Evolutionary conservation across 2,329 filamentous ascomycete genomes (phyloP), one percentile per base, ranked within the genome.

Genomic region (Aschersonia sp.): DNA sequence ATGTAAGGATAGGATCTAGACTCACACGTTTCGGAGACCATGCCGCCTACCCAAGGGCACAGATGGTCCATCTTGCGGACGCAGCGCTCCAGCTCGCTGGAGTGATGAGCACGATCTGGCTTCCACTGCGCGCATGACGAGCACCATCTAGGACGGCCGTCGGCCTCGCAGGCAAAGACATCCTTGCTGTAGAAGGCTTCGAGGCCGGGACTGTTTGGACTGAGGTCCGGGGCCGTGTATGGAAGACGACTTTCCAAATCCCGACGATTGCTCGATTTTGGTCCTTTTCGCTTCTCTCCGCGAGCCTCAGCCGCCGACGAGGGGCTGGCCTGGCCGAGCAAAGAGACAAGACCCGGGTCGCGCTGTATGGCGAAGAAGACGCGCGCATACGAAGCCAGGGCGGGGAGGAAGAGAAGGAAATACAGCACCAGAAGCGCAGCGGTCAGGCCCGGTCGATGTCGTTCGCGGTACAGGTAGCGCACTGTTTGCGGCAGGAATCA

Each of bases 11-110:
- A 5, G 20, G 44, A 28, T n/a, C 30, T 30, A 31, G 43, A 63
- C 75, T 61, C 57, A 79, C 76, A 80, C 2, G 80, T 89, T 61
- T 96, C 89, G 0, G 81, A 84, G 7, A 98, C 82, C 54, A 95
- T 85, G 29, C 91, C 92, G 4, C 91, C 91, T n/a, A 94, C 89
- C 85, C 84, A 97, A 0, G 91, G 92, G 59, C 92, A 98, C 58
- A 89, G 92, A 60, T 97, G 91, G 53, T 97, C 91, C 84, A 96
- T 92, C 58, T 92, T 92, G 41, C 76, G 70, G 29, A 94, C 84
- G 59, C 91, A 97, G 43, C 88, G 75, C 45, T 79, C 79, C 9
- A 92, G 70, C 59, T 94, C 86, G 47, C 82, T 82, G 58, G 85
- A 94, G 64, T 97, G 91, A 61, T 95, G 89, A 2, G 84, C 77